Evolutionary conservation across 148 eudicot species (phyloP).

Genomic region (Vaccinium vitisidaea): DNA sequence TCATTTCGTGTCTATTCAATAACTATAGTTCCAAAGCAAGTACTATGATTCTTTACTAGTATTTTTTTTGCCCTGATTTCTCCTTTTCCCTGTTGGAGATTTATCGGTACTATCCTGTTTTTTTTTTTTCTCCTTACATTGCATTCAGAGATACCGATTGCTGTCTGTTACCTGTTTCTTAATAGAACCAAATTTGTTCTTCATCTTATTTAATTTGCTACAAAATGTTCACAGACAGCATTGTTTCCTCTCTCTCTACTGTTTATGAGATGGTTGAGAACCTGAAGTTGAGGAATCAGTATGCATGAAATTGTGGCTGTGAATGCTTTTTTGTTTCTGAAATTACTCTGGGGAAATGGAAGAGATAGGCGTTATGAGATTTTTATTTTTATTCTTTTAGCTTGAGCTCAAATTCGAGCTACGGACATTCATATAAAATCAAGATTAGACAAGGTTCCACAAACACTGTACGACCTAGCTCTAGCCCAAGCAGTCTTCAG

Average conservation of each 20-base stretch:
- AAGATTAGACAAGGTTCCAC: not conserved
- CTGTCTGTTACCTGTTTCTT: constrained; percentile 7
- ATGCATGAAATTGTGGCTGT: not conserved
- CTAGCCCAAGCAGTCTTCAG: not conserved
- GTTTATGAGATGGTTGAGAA: not conserved
- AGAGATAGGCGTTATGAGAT: not conserved
- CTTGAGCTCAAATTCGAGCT: not conserved
- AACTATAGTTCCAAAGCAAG: not conserved
- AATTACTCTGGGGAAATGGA: not conserved
- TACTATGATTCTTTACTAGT: constrained; percentile 23
- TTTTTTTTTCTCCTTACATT: not conserved
- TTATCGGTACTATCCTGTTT: not conserved
- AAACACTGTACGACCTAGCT: not conserved
- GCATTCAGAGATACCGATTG: not conserved
- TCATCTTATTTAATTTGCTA: not conserved
- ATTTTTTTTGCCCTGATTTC: not conserved
- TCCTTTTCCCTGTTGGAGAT: constrained; percentile 11
- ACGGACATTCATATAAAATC: not conserved
- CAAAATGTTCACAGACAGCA: not conserved
- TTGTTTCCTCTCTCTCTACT: not conserved
- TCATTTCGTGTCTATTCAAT: constrained; percentile 5
- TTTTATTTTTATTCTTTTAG: too few species aligned
- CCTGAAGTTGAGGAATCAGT: not conserved
- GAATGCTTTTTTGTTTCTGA: not conserved
- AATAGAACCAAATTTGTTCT: constrained; percentile 8